Percentiles rank a stretch among this genome's conserved stretches.
These are phyloP conservation scores for Suillus paluster DNA, from an alignment of 768 basidiomycete genomes.

Conservation along the genomic window DNA sequence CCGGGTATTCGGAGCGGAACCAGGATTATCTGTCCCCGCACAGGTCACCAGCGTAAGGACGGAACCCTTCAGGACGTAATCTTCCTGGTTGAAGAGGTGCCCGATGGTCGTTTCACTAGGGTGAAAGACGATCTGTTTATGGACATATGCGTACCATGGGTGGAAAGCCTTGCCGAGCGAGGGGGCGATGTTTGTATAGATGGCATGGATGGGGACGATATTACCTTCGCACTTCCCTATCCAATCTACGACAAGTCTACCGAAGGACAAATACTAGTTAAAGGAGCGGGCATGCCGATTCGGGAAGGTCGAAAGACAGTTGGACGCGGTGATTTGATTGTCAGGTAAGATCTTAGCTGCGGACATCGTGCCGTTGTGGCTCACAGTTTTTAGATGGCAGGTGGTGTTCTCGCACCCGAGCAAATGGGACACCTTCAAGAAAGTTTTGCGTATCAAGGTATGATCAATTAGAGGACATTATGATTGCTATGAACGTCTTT, in stretches of 20 bases:
- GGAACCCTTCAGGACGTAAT: slow-evolving; percentile 66
- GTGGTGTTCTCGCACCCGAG: slow-evolving; percentile 35
- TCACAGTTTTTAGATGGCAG: slow-evolving; percentile 30
- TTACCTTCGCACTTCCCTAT: slow-evolving; percentile 56
- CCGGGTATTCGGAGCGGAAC: slow-evolving; percentile 66
- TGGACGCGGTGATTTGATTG: slow-evolving; percentile 65
- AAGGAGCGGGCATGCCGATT: slow-evolving; percentile 74
- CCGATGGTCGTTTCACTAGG: slow-evolving; percentile 60
- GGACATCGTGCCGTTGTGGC: not conserved
- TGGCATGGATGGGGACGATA: slow-evolving; percentile 62
- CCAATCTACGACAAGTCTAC: slow-evolving; percentile 51
- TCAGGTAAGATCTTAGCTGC: slow-evolving; percentile 50
- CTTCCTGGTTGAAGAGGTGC: slow-evolving; percentile 64
- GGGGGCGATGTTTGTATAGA: slow-evolving; percentile 55
- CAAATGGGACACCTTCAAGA: slow-evolving; percentile 38
- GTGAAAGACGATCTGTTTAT: slow-evolving; percentile 60
- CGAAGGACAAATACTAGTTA: slow-evolving; percentile 53
- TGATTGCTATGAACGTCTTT: slow-evolving; percentile 25
- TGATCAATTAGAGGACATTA: slow-evolving; percentile 22
- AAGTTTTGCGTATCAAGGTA: slow-evolving; percentile 27
- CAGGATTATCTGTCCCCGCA: slow-evolving; percentile 60
- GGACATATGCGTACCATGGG: slow-evolving; percentile 60
- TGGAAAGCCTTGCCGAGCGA: slow-evolving; percentile 48
- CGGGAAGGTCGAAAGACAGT: slow-evolving; percentile 53
- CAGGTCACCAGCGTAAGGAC: slow-evolving; percentile 66